phyloP scores from a whole-genome alignment of 1,139 yeast species.

The Suhomyces choctaworum region DNA sequence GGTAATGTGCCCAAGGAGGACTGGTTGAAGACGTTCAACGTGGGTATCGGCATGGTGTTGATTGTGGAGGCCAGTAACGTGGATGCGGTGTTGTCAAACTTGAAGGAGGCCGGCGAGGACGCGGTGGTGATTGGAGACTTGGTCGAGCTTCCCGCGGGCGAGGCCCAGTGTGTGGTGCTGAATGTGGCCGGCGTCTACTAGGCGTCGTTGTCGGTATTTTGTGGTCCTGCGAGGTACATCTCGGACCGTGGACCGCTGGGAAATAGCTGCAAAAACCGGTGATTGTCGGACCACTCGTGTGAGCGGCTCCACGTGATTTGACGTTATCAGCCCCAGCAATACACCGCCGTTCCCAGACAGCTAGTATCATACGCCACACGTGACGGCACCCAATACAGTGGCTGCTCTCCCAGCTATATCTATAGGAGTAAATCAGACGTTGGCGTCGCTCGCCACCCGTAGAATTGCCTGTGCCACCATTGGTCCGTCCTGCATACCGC shows the following conservation, averaged over 20 bases:
- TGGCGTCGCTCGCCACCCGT: too few relatives aligned
- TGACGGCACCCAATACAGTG: too few relatives aligned
- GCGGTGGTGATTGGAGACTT: constrained; percentile 80
- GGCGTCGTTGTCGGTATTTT: not conserved
- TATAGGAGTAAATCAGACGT: too few relatives aligned
- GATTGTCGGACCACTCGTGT: not conserved
- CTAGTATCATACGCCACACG: too few relatives aligned
- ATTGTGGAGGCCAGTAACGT: constrained; percentile 71
- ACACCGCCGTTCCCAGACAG: not conserved
- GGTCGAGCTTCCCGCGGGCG: constrained; percentile 51
- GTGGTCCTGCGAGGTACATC: not conserved
- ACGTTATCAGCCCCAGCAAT: constrained; percentile 2
- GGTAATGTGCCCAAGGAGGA: constrained; percentile 89
- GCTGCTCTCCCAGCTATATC: too few relatives aligned
- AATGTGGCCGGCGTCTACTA: constrained; percentile 64
- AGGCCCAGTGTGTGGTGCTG: constrained; percentile 66
- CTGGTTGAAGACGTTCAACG: constrained; percentile 85
- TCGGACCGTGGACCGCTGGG: not conserved
- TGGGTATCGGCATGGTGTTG: constrained; percentile 97
- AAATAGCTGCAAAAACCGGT: not conserved
- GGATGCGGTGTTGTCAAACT: constrained; percentile 51
- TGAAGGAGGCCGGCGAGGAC: constrained; percentile 68
- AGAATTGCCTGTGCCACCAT: too few relatives aligned
- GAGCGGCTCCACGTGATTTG: constrained; percentile 1
- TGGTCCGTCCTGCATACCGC: too few relatives aligned